Evolutionary conservation across 2,329 filamentous ascomycete species (phyloP).

Genomic region (Nemania sp.): DNA sequence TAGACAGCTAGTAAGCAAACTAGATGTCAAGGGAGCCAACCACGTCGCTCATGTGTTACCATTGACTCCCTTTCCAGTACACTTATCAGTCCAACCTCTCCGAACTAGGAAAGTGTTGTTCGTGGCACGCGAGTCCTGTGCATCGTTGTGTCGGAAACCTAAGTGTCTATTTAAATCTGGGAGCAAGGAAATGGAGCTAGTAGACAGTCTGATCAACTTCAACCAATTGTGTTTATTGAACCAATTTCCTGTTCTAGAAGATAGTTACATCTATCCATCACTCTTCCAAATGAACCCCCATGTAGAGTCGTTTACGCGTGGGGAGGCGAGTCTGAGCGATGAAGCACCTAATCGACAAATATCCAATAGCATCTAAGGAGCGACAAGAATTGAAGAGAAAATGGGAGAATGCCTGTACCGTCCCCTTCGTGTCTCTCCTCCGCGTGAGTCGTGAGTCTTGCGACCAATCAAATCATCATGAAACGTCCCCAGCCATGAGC

Average conservation of each 20-base stretch:
- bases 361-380: slow-evolving; percentile 22
- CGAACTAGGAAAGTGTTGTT: neutral
- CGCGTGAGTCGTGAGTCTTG: too few relatives aligned
- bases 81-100: neutral
- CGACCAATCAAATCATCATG: slow-evolving; percentile 19
- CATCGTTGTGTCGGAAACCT: neutral
- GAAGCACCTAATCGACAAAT: slow-evolving; percentile 8
- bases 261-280: neutral
- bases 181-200: neutral
- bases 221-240: neutral
- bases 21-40: slow-evolving; percentile 1
- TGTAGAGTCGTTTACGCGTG: neutral
- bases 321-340: neutral
- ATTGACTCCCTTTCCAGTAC: neutral
- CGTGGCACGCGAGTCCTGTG: neutral
- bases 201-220: neutral
- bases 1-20: neutral
- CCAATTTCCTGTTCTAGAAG: neutral
- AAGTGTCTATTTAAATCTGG: neutral
- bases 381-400: slow-evolving; percentile 33
- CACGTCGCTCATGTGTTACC: neutral
- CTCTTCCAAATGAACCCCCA: neutral
- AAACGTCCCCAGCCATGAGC: slow-evolving; percentile 13
- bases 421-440: neutral
- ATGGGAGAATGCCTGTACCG: neutral